A percentile compares a stretch with the other conserved stretches of the same genome.
Evolutionary conservation across 495 filamentous ascomycete species (phyloP).

Genomic region (Hamigera avellanea): DNA sequence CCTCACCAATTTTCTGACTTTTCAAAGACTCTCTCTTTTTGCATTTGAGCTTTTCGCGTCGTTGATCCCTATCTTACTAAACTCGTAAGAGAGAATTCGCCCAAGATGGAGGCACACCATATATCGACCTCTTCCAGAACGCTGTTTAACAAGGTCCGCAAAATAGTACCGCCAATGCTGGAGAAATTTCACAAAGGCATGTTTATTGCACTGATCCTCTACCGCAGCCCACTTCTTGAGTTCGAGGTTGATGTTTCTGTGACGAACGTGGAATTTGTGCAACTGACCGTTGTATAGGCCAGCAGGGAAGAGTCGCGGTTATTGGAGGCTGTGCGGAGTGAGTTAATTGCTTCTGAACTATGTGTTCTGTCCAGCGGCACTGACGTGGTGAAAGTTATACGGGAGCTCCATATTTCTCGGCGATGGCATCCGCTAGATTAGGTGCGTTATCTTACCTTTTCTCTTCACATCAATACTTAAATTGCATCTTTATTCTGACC

Average conservation of each 20-base stretch:
- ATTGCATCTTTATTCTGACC: background rate
- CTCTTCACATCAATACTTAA: too few relatives aligned
- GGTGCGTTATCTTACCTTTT: too few relatives aligned
- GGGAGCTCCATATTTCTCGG: slow-evolving; percentile 94
- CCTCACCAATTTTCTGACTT: too few relatives aligned
- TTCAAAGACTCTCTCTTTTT: too few relatives aligned
- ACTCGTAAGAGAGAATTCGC: background rate
- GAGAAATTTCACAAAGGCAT: slow-evolving; percentile 94
- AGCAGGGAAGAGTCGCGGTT: slow-evolving; percentile 84
- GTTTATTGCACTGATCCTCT: too few relatives aligned
- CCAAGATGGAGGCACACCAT: slow-evolving; percentile 33
- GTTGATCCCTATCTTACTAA: too few relatives aligned
- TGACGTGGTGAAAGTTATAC: slow-evolving; percentile 50
- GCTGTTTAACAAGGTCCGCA: slow-evolving; percentile 69
- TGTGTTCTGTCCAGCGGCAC: too few relatives aligned
- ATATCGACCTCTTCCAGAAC: slow-evolving; percentile 52
- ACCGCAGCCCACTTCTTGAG: too few relatives aligned
- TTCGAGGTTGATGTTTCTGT: too few relatives aligned
- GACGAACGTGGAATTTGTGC: too few relatives aligned
- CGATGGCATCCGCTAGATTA: slow-evolving; percentile 85
- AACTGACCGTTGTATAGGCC: slow-evolving; percentile 45
- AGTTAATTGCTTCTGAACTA: background rate
- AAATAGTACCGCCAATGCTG: slow-evolving; percentile 88
- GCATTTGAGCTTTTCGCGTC: too few relatives aligned
- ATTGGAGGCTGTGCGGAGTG: slow-evolving; percentile 91